Evolutionary conservation across 225 moss, liverwort and hornwort species (phyloP), one percentile per base, ranked within the genome.

Genomic region (Climacium dendroides): DNA sequence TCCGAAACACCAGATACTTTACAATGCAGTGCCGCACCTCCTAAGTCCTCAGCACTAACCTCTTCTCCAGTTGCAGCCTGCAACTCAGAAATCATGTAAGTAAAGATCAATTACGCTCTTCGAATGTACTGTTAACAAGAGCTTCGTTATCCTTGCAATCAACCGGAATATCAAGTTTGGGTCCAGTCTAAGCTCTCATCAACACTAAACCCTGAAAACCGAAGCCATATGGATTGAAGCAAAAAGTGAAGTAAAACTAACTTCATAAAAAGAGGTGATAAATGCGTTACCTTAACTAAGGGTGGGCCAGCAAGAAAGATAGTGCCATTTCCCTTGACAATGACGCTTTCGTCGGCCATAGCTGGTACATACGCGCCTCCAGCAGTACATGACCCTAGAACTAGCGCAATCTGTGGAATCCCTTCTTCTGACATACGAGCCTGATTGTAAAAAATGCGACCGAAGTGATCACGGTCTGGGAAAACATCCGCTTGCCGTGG

Each of bases 31-130:
- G 92, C 90, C 48, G 99, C 99, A 88, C 99, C 97, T 69, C 97
- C 99, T 87, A 99, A 83, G 87, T 97, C 95, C 79, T 99, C 97
- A 70, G 97, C 97, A 91, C 95, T 99, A 61, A 99, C 95, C 83
- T 90, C 94, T 95, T 99, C 99, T 90, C 99, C 99, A 85, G 99
- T 99, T 74, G 99, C 99, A 87, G 96, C 99, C 99, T 98, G 95
- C 85, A 84, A 77, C 80, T 73, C 86, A 87, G 72, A 91, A 47
- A 79, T 85, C 79, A 69, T 77, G 61, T 19, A 77, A 7, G 55
- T 41, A 34, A 37, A 54, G 55, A 65, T 79, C 60, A 60, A 54
- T 65, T 76, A 35, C 34, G 55, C 65, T 58, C 84, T 57, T 78
- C 50, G 15, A 73, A 50, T 57, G 52, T 80, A 86, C 5, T 54